Evolutionary conservation across 208 protist genomes (phyloP), one percentile per base, ranked within the genome.

Genomic region (Leishmania gerbilli): DNA sequence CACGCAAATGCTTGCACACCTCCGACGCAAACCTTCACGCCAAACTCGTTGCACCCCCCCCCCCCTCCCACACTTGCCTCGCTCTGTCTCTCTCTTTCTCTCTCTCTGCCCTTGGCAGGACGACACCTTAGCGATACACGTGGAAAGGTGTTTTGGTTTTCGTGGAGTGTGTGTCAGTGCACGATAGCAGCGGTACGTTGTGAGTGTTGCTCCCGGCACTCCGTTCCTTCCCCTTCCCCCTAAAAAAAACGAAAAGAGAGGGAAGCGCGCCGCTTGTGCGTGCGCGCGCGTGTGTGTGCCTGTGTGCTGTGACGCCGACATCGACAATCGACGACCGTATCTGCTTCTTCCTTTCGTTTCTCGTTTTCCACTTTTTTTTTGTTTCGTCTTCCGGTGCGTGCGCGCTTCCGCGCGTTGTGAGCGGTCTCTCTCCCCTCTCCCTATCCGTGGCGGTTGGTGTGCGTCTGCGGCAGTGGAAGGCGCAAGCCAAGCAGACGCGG

Each of bases 91-190:
- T 0, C 40, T 42, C 40, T 42, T 4, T 42, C 27, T 9, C 27
- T 9, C n/a, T 58, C 37, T 53, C 27, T 71, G 65, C 19, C 37
- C 21, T n/a, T 40, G 1, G 24, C 19, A 37, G 27, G 68, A 47
- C 42, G 42, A 49, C 68, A n/a, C 37, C 45, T 72, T 72, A 76
- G 31, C 60, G 69, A 53, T 76, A 47, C 34, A 55, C 71, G 72
- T 76, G 51, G 8, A 9, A 76, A 15, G 49, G 27, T 62, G 72
- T 80, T 80, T 71, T 69, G 9, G 3, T 51, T 56, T 65, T 34
- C 13, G 76, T 51, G 60, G 76, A 80, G 76, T 68, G 53, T 74
- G 55, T 64, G 62, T 67, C 60, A 37, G 67, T 47, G 15, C 67
- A 71, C 17, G 67, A 49, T 9, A 49, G 40, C 17, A 31, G 40